Percentiles rank a stretch among this genome's conserved stretches.
Conservation (phyloP, 192 early-diverging fungal genomes). For the Powellomyces hirtus region DNA sequence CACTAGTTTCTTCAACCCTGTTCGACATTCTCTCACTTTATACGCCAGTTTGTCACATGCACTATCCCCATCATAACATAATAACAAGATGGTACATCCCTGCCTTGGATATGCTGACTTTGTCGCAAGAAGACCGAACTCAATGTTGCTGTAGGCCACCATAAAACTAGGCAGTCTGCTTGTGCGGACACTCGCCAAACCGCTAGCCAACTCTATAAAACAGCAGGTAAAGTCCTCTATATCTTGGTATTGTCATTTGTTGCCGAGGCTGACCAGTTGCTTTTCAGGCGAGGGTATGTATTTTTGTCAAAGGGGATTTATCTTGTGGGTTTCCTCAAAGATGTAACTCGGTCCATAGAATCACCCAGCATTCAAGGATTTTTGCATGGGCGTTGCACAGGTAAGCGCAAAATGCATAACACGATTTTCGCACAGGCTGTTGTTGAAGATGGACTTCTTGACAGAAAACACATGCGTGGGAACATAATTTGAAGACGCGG, state of each 20-base stretch:
- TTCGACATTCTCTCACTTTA: no score
- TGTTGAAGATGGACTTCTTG: neutral
- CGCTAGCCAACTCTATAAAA: slow-evolving; percentile 46
- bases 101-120: no score
- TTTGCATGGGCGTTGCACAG: slow-evolving; percentile 39
- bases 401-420: slow-evolving; percentile 1
- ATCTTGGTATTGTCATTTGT: no score
- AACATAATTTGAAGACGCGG: slow-evolving; percentile 4
- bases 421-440: neutral
- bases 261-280: no score
- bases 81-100: no score
- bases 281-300: no score
- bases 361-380: slow-evolving; percentile 25
- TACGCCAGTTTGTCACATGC: no score
- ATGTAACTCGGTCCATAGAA: neutral
- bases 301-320: no score
- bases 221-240: slow-evolving; percentile 12
- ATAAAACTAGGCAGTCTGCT: slow-evolving; percentile 42
- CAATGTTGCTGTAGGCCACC: slow-evolving; percentile 14
- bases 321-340: no score
- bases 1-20: no score
- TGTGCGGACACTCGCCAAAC: slow-evolving; percentile 44
- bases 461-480: slow-evolving; percentile 24
- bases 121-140: no score
- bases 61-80: no score